These are phyloP conservation scores for Pseudogymnoascus sp. DNA, from an alignment of 2,329 filamentous ascomycete species.

Conservation along the genomic window DNA sequence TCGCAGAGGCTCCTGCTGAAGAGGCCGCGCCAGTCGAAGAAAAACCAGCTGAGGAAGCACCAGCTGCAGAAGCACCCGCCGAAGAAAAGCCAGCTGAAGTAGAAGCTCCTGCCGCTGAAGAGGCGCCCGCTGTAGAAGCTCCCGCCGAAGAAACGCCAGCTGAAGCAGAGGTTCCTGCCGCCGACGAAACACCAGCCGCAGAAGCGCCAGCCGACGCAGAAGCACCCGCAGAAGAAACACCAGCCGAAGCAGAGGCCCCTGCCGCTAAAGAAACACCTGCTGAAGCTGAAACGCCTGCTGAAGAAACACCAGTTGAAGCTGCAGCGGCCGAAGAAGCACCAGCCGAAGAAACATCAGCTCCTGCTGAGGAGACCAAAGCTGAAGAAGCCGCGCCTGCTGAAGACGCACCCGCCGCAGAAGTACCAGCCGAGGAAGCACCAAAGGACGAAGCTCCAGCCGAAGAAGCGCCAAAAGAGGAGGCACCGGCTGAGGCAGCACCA, in stretches of 20 bases:
- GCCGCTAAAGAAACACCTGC: slow-evolving; percentile 8
- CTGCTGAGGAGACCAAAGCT: slow-evolving; percentile 4
- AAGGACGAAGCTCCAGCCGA: background rate
- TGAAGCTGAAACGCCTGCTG: slow-evolving; percentile 9
- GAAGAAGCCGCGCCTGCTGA: background rate
- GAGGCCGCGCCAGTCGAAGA: slow-evolving; percentile 9
- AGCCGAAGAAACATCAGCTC: background rate
- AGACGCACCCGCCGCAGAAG: background rate
- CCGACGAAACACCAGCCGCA: slow-evolving; percentile 5
- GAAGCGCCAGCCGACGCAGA: slow-evolving; percentile 10
- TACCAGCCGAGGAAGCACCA: background rate
- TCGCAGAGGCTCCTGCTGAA: slow-evolving; percentile 11
- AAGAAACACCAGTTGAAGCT: slow-evolving; percentile 4
- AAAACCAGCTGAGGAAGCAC: slow-evolving; percentile 9
- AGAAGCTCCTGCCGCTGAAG: slow-evolving; percentile 8
- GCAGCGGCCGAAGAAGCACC: background rate
- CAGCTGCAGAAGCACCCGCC: slow-evolving; percentile 8
- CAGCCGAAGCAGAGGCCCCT: slow-evolving; percentile 7
- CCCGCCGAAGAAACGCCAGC: slow-evolving; percentile 10
- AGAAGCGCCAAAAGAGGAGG: background rate
- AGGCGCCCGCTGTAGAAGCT: slow-evolving; percentile 8
- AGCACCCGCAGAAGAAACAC: slow-evolving; percentile 9
- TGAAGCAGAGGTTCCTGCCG: slow-evolving; percentile 10
- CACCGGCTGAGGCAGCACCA: background rate
- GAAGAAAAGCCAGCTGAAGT: slow-evolving; percentile 11